Conservation (phyloP, 2,329 filamentous ascomycete species). For the Hypomyces rosellus region DNA sequence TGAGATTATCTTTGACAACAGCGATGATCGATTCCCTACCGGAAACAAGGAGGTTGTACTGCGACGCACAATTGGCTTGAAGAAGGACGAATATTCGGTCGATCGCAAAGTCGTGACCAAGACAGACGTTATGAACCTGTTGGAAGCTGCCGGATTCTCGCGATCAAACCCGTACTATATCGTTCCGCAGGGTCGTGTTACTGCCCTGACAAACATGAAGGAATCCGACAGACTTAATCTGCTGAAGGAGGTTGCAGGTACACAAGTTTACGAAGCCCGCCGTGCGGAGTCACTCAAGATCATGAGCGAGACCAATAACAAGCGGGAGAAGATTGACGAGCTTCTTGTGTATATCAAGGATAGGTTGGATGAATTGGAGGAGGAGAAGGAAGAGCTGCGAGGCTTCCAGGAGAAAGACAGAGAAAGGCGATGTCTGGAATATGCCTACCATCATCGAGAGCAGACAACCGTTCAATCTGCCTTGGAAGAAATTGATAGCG, state of each 20-base stretch:
- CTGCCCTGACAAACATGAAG: constrained; percentile 97
- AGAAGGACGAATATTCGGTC: constrained; percentile 97
- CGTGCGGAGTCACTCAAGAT: constrained; percentile 91
- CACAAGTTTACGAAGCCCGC: constrained; percentile 91
- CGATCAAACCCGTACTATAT: constrained; percentile 99
- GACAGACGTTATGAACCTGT: constrained; percentile 85
- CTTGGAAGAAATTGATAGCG: constrained; percentile 76
- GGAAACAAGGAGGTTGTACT: constrained; percentile 86
- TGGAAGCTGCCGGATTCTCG: constrained; percentile 95
- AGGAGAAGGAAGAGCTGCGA: constrained; percentile 92
- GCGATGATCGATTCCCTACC: constrained; percentile 89
- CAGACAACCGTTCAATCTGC: constrained; percentile 71
- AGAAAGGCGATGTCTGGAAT: constrained; percentile 86
- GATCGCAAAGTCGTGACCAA: constrained; percentile 96
- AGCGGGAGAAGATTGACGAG: constrained; percentile 90
- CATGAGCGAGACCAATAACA: constrained; percentile 94
- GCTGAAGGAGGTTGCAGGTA: constrained; percentile 96
- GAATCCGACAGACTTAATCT: constrained; percentile 84
- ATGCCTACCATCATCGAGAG: constrained; percentile 87
- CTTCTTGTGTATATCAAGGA: constrained; percentile 87
- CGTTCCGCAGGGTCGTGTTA: constrained; percentile 93
- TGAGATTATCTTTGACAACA: constrained; percentile 98
- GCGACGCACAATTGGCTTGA: constrained; percentile 88
- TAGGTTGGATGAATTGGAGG: constrained; percentile 80
- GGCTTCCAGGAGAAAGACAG: constrained; percentile 93